Base-by-base conservation (phyloP, 768 basidiomycete species). In the Mycena filopes region DNA sequence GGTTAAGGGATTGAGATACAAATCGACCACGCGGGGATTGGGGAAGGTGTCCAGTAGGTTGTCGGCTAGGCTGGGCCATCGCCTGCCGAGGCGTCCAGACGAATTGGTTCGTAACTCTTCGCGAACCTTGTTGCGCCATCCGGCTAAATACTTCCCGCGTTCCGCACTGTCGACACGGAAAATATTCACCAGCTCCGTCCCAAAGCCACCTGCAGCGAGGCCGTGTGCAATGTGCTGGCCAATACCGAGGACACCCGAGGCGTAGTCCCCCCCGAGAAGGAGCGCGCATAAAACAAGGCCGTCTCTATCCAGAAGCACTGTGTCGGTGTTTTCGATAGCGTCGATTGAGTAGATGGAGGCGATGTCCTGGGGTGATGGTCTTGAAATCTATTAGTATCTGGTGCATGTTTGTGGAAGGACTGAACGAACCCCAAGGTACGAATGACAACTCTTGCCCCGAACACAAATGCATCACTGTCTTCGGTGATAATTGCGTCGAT, bases 181-280 rank as follows among this genome's bases (percentile, higher is more conserved):
- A n/a, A n/a, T n/a, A n/a, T n/a, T n/a, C n/a, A n/a, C n/a, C n/a
- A n/a, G n/a, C n/a, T n/a, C n/a, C n/a, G n/a, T n/a, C n/a, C n/a
- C n/a, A n/a, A n/a, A n/a, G n/a, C n/a, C n/a, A n/a, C n/a, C n/a
- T n/a, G n/a, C n/a, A 0, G 53, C 53, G 3, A 55, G 41, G 10
- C 43, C 55, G 25, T 46, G 31, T 5, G 55, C 42, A 46, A 57
- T 10, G 3, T 20, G 3, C 4, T n/a, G 20, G 3, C 55, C 55
- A 7, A 28, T 18, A 13, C 55, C 55, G 13, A 43, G 2, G 10
- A 57, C 13, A 21, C 45, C 55, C 9, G 43, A 10, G 9, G 23
- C 43, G 15, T 57, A 57, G n/a, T 57, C 55, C 10, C 55, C 45
- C 4, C 55, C 55, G 43, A 57, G 55, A 11, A 57, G 20, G 11